Evolutionary conservation across 176 grass and related monocot genomes (phyloP), one percentile per base, ranked within the genome.

Genomic region (Chloris gayana): DNA sequence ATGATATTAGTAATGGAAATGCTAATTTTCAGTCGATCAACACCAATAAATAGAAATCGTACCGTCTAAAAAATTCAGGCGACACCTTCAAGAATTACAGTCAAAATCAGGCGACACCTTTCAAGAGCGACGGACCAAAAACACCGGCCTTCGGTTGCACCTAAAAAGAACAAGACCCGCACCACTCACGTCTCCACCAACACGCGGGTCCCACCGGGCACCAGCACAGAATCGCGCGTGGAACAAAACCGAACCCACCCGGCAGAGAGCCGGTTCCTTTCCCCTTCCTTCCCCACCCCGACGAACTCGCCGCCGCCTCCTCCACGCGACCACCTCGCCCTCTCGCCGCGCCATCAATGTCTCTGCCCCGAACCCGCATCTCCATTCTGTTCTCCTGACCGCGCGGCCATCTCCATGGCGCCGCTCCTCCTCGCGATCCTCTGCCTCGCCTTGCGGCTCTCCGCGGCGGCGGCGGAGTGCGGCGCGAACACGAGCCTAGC

Each of bases 401-500:
- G 50, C 7, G 0, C 7, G 22, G 21, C n/a, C 74, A 38, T 59
- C 0, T 29, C 53, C 51, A 77, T 71, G 74, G 66, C 51, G 32
- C 39, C 51, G 67, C 15, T 78, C 85, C 34, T 82, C 79, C 68
- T 92, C 79, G 29, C 64, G 13, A 22, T 54, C 54, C 13, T 82
- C 85, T 17, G 38, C 65, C 27, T 88, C 42, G 58, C 35, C 2
- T 31, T 82, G 17, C 12, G 49, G 58, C 65, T 70, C 54, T 21
- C 77, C n/a, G 46, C 62, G 14, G 81, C 69, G 76, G 24, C 45
- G 76, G 32, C 45, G 26, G 74, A 27, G 33, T 95, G 95, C 88
- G 58, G 19, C 1, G 45, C 30, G 60, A 95, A 93, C 84, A 91
- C 90, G 63, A 83, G 62, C 80, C 38, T 98, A 8, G 65, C n/a